Evolutionary conservation across 176 grass and related monocot genomes (phyloP).

Genomic region (Triticum dicoccoides): DNA sequence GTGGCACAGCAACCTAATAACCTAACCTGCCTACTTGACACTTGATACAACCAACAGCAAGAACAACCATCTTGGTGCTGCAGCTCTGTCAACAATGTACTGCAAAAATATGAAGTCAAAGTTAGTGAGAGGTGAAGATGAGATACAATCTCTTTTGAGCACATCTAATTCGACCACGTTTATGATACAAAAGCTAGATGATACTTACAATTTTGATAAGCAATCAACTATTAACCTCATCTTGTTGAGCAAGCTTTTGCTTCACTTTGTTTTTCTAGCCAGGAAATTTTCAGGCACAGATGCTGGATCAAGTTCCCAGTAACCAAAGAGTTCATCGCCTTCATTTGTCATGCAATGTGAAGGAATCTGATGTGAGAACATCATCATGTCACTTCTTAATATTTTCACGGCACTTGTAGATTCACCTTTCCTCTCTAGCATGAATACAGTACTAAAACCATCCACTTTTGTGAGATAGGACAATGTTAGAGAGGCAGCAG

Average conservation of each 20-base stretch:
- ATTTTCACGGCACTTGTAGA: constrained; percentile 20
- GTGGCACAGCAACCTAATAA: background rate
- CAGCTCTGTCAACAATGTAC: constrained; percentile 1
- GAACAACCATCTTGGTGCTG: background rate
- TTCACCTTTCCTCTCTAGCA: constrained; percentile 29
- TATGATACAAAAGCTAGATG: background rate
- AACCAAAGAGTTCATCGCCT: constrained; percentile 39
- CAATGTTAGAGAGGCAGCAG: constrained; percentile 22
- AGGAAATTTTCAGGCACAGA: constrained; percentile 47
- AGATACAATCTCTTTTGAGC: background rate
- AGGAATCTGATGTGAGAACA: constrained; percentile 75
- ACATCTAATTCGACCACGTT: background rate
- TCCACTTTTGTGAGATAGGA: constrained; percentile 44
- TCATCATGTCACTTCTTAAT: constrained; percentile 37
- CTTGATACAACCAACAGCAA: background rate
- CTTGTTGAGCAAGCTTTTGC: background rate
- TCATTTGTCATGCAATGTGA: constrained; percentile 41
- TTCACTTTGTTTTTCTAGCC: constrained; percentile 9
- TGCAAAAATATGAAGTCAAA: constrained; percentile 15
- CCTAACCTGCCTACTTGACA: background rate
- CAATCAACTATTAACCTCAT: background rate
- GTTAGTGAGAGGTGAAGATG: background rate
- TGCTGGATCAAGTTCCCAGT: constrained; percentile 68
- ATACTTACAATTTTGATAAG: constrained; percentile 13
- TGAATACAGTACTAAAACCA: constrained; percentile 53